Percentiles rank a stretch among this genome's conserved stretches.
phyloP scores from a whole-genome alignment of 2,329 filamentous ascomycete genomes.

The Blumeria hordei region DNA sequence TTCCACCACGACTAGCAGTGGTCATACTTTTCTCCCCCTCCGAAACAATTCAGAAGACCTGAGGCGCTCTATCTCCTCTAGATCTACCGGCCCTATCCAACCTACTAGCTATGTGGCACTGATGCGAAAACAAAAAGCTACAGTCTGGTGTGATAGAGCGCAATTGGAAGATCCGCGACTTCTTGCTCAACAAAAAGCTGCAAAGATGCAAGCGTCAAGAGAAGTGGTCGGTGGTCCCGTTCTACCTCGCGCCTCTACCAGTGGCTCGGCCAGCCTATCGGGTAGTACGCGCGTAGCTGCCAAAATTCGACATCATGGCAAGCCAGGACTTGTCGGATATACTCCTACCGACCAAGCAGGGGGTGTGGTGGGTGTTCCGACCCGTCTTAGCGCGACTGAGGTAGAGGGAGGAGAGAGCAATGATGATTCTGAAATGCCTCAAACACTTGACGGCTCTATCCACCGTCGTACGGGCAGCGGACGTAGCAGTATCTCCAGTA shows the following conservation, averaged over 20 bases:
- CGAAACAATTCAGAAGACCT: slow-evolving; percentile 34
- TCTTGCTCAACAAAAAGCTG: slow-evolving; percentile 59
- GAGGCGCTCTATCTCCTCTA: slow-evolving; percentile 58
- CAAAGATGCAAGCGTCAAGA: slow-evolving; percentile 63
- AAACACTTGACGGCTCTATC: slow-evolving; percentile 22
- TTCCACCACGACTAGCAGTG: slow-evolving; percentile 37
- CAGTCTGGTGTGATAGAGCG: slow-evolving; percentile 89
- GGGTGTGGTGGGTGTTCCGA: slow-evolving; percentile 56
- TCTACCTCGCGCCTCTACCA: slow-evolving; percentile 17
- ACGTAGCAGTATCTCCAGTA: slow-evolving; percentile 30
- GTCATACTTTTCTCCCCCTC: slow-evolving; percentile 22
- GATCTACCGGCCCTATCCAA: slow-evolving; percentile 30
- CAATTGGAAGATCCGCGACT: slow-evolving; percentile 79
- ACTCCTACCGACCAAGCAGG: slow-evolving; percentile 45
- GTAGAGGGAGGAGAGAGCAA: slow-evolving; percentile 74
- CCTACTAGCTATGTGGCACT: slow-evolving; percentile 74
- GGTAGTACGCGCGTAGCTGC: slow-evolving; percentile 36
- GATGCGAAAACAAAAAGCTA: slow-evolving; percentile 92
- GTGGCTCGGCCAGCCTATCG: slow-evolving; percentile 16
- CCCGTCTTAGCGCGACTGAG: slow-evolving; percentile 84
- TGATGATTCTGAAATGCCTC: slow-evolving; percentile 33
- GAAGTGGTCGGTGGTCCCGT: slow-evolving; percentile 45
- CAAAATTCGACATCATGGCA: slow-evolving; percentile 76
- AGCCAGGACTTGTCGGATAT: slow-evolving; percentile 54
- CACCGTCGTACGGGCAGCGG: slow-evolving; percentile 53